Evolutionary conservation across 345 rosid species (phyloP).

Genomic region (Ceriops decandra): DNA sequence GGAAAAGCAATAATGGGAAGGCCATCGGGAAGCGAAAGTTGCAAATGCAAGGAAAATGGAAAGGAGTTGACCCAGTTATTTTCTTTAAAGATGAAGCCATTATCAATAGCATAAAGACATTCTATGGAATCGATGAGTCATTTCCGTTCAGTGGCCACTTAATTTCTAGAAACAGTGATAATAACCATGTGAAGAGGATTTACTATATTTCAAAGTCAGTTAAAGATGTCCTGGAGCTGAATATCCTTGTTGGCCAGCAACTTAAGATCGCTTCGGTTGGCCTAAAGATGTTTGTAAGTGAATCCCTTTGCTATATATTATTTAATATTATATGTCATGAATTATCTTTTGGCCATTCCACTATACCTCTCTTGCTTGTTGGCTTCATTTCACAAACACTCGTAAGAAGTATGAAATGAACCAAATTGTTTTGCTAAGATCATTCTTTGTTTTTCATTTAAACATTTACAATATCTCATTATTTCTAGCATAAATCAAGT

Average conservation of each 20-base stretch:
- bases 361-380: not conserved
- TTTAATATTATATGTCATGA: not conserved
- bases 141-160: constrained; percentile 73
- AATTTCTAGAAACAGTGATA: constrained; percentile 73
- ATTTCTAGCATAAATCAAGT: not conserved
- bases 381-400: not conserved
- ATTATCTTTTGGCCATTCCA: not conserved
- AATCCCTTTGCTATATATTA: not conserved
- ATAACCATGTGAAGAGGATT: constrained; percentile 82
- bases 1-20: constrained; percentile 39
- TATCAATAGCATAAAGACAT: constrained; percentile 61
- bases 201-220: constrained; percentile 84
- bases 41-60: constrained; percentile 93
- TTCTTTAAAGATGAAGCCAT: constrained; percentile 68
- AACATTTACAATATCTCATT: not conserved
- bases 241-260: constrained; percentile 67
- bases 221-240: constrained; percentile 70
- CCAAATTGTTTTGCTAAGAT: not conserved
- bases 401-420: not conserved
- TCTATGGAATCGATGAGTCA: constrained; percentile 76
- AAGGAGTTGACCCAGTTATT: constrained; percentile 86
- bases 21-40: constrained; percentile 64
- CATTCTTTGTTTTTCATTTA: not conserved
- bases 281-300: constrained; percentile 95
- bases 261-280: constrained; percentile 90